Evolutionary conservation across 2,329 filamentous ascomycete species (phyloP), one percentile per base, ranked within the genome.

Genomic region (Colletotrichum graminicola): DNA sequence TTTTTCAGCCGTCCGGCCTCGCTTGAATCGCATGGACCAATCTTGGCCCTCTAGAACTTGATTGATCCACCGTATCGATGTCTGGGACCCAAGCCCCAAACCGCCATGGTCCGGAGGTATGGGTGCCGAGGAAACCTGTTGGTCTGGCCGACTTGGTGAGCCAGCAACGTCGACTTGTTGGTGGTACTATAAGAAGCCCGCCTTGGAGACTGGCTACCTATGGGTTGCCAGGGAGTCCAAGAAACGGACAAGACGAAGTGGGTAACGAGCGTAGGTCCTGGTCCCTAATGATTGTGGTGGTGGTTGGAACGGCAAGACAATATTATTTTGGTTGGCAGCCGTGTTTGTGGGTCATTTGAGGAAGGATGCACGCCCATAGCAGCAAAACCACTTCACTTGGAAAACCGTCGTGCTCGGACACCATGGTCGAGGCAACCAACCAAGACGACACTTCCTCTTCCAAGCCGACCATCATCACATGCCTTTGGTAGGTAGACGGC

Each of bases 81-180:
- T 36, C 57, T 62, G 51, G 52, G 29, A 39, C n/a, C 43, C 47
- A 51, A 39, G n/a, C 54, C 45, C 68, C 54, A 71, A 68, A 59
- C 43, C n/a, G 57, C 36, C 57, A 21, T 63, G 36, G 45, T 45
- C 34, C 56, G 52, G 45, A 51, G 8, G 59, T 29, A 29, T 66
- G 56, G 63, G 39, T 62, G 67, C 52, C 36, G 57, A 67, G 67
- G 57, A 62, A 67, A 71, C 68, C 55, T 29, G 23, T 41, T 23
- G 8, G 54, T 55, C 36, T 39, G 51, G 18, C 26, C 52, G 47
- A 36, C 14, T 51, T 23, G 52, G 34, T 52, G 62, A 49, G 26
- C 43, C 62, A 41, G 54, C 54, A 60, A 60, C 67, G 34, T 34
- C 10, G 14, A 36, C 45, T 34, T 54, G 14, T 23, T 63, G 12